A percentile compares a stretch with the other conserved stretches of the same genome.
Conservation (phyloP, 2,329 filamentous ascomycete species). For the Stagonosporopsis cucurbitacearum region DNA sequence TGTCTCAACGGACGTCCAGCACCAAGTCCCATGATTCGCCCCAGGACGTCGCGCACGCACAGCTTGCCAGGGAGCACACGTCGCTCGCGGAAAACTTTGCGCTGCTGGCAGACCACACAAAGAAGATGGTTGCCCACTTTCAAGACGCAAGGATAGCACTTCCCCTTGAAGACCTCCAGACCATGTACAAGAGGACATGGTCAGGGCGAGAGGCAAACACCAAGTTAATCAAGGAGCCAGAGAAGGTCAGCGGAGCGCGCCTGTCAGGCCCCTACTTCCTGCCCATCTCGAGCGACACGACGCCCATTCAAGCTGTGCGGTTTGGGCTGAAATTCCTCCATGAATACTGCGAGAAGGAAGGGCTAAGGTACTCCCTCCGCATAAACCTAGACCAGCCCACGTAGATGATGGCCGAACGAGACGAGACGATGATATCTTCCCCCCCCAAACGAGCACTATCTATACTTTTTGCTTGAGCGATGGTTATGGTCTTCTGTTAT, state of each 20-base stretch:
- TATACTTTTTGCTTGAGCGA: slow-evolving; percentile 7
- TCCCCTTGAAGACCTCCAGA: slow-evolving; percentile 46
- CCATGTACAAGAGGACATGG: slow-evolving; percentile 50
- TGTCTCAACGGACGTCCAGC: slow-evolving; percentile 34
- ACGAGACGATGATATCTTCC: background rate
- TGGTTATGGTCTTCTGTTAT: slow-evolving; percentile 2
- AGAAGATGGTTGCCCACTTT: slow-evolving; percentile 34
- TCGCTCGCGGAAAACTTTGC: slow-evolving; percentile 34
- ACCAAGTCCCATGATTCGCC: slow-evolving; percentile 37
- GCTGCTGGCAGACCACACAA: slow-evolving; percentile 37
- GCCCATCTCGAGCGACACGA: slow-evolving; percentile 50
- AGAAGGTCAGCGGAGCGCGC: slow-evolving; percentile 44
- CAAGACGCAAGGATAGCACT: slow-evolving; percentile 39
- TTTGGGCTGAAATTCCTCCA: slow-evolving; percentile 51
- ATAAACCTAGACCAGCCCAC: slow-evolving; percentile 39
- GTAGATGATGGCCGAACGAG: slow-evolving; percentile 13
- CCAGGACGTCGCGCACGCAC: slow-evolving; percentile 32
- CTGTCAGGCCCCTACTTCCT: slow-evolving; percentile 50
- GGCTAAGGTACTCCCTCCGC: slow-evolving; percentile 32
- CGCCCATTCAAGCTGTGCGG: slow-evolving; percentile 53
- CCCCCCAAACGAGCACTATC: background rate
- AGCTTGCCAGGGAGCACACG: slow-evolving; percentile 34
- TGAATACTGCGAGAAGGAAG: slow-evolving; percentile 52
- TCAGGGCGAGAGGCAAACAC: slow-evolving; percentile 30
- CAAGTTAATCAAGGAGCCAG: slow-evolving; percentile 34